Base-by-base conservation (phyloP, 495 filamentous ascomycete species). In the Acidomyces sp. region DNA sequence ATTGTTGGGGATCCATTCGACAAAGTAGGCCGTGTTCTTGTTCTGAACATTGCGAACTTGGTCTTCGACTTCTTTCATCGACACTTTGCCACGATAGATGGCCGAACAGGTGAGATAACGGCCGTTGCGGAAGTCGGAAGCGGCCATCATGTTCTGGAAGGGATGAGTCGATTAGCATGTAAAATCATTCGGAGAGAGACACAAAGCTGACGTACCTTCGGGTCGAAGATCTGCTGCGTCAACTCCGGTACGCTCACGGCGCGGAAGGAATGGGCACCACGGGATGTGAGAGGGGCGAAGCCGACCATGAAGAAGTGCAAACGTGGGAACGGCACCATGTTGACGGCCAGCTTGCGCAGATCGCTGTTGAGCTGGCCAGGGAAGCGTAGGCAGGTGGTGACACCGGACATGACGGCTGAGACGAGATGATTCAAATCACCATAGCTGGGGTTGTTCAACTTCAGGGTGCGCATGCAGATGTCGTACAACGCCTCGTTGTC, bases 81-180 rank as follows among this genome's bases (percentile, higher is more conserved):
- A 93, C 64, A 99, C 82, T 71, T 94, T 93, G 62, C 90, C 90
- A 69, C 90, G 90, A 86, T 96, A 99, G 68, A 99, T 93, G 66
- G 92, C 88, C 67, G 86, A 94, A 79, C 90, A 99, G 46, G 90
- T 99, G 46, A 99, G 80, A 71, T 99, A 99, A 51, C 90, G 92
- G 57, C 90, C 90, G 64, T 99, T 99, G 55, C 90, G 81, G 82
- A 99, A 99, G 71, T 99, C 90, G 39, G 86, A 90, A 41, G 90
- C 90, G 66, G 90, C 90, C 90, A 99, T 99, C 90, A 99, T 99
- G 77, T 99, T 99, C 83, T n/a, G n/a, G n/a, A n/a, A n/a, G n/a
- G n/a, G n/a, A n/a, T n/a, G n/a, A n/a, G n/a, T n/a, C n/a, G n/a
- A n/a, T n/a, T n/a, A n/a, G n/a, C n/a, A n/a, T n/a, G n/a, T n/a